Conservation (phyloP, 1,284 basidiomycete species). For the Puccinia coronata region DNA sequence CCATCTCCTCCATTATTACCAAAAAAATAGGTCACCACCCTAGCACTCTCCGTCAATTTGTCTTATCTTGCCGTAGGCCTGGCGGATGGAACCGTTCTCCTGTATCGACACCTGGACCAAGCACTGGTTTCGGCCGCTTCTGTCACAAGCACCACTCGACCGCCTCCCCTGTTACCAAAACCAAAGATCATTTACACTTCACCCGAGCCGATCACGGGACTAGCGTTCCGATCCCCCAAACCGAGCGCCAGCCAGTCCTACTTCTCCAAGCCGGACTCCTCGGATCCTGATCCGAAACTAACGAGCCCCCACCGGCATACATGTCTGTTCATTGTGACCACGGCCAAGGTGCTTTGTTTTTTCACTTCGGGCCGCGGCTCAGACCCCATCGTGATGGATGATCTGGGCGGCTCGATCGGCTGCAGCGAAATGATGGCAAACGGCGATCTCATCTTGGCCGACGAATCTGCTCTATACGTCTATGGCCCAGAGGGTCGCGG, state of each 20-base stretch:
- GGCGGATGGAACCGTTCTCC: constrained; percentile 88
- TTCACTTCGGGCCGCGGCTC: constrained; percentile 72
- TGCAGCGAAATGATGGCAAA: constrained; percentile 69
- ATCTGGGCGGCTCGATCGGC: constrained; percentile 77
- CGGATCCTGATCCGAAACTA: constrained; percentile 2
- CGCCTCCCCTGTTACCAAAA: constrained; percentile 69
- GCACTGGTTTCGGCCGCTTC: constrained; percentile 67
- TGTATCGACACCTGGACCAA: constrained; percentile 87
- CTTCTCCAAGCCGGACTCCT: constrained; percentile 22
- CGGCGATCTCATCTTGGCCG: constrained; percentile 77
- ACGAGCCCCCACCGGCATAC: constrained; percentile 58
- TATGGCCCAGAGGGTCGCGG: constrained; percentile 81
- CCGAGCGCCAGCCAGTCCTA: constrained; percentile 49
- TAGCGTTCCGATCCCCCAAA: constrained; percentile 76
- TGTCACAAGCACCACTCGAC: constrained; percentile 44
- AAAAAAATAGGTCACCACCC: constrained; percentile 69
- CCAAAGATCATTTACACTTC: constrained; percentile 66
- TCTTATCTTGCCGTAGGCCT: constrained; percentile 86
- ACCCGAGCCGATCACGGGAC: constrained; percentile 82
- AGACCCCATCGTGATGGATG: constrained; percentile 74
- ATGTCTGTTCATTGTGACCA: constrained; percentile 75
- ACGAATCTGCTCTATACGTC: constrained; percentile 88
- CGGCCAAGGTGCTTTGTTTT: constrained; percentile 74
- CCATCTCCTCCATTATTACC: background rate
- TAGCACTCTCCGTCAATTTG: constrained; percentile 77